Evolutionary conservation across 345 rosid species (phyloP).

Genomic region (Populus pruinosa): DNA sequence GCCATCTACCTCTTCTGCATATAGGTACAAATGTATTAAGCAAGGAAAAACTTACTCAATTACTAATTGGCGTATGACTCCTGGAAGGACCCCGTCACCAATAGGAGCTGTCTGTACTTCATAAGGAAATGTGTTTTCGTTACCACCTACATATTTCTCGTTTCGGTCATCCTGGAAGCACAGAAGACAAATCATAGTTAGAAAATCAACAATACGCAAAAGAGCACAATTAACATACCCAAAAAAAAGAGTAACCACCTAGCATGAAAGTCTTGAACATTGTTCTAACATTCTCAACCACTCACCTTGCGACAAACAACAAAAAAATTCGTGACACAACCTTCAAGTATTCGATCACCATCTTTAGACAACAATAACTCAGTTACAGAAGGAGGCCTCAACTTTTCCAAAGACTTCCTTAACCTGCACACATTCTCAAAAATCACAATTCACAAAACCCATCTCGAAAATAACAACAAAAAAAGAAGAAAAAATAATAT

Average conservation of each 20-base stretch:
- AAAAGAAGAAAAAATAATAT: background rate
- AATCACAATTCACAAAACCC: background rate
- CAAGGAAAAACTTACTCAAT: conserved; percentile 51
- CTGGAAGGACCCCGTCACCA: conserved; percentile 78
- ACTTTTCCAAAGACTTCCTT: conserved; percentile 73
- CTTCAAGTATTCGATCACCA: conserved; percentile 82
- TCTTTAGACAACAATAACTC: conserved; percentile 80
- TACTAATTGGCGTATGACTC: conserved; percentile 75
- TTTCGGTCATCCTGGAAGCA: conserved; percentile 36
- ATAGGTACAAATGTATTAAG: background rate
- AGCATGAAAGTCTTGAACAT: conserved; percentile 3
- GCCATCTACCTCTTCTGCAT: background rate
- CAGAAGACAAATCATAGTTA: background rate
- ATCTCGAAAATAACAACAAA: background rate
- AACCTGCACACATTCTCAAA: conserved; percentile 38
- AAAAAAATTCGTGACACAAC: conserved; percentile 68
- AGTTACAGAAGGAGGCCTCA: conserved; percentile 64
- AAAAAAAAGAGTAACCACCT: no score
- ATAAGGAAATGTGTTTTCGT: conserved; percentile 19
- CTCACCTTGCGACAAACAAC: conserved; percentile 63
- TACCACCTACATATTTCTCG: conserved; percentile 11
- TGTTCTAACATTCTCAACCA: conserved; percentile 1
- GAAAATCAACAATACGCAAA: background rate
- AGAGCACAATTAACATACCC: background rate
- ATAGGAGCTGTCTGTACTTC: conserved; percentile 87